Evolutionary conservation across 2,329 filamentous ascomycete genomes (phyloP), one percentile per base, ranked within the genome.

Genomic region (Ascochyta rabiei): DNA sequence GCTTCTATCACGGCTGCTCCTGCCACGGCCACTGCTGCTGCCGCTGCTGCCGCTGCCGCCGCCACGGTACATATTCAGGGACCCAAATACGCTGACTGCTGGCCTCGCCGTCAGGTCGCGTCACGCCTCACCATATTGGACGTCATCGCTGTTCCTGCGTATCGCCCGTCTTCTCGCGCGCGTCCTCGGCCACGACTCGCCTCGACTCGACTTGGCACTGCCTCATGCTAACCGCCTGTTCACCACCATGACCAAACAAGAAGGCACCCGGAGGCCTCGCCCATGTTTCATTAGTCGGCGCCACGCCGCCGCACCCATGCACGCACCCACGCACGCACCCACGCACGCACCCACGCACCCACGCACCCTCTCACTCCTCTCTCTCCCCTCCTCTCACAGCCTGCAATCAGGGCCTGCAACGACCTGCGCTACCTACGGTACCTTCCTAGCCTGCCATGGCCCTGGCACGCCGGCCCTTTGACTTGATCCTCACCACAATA

Each of bases 161-260:
- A 65, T 66, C 64, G 64, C 64, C 64, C 59, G 53, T 37, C 33
- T 46, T 59, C 59, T 64, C 65, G 63, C 62, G 63, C 62, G 63
- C 63, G 61, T 63, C 55, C 48, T 3, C 28, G 28, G 4, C 28
- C 12, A 30, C 28, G 6, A 13, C 21, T 23, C 12, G 12, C 49
- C 26, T 30, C n/a, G 31, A 37, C 34, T 15, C 28, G 26, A 33
- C 44, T 58, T 53, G 53, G 60, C 64, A 66, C 65, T 65, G 63
- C 65, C 65, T 64, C 63, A 33, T 64, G 55, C 53, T 68, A 68
- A 53, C 63, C 65, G 63, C 65, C 64, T 56, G 54, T 45, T 55
- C 48, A 53, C 62, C 47, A 52, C 62, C 62, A 63, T 40, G 40
- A 61, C 63, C 58, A 57, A 68, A 62, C 35, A 51, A 67, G 65